Evolutionary conservation across 805 yeast genomes (phyloP), one percentile per base, ranked within the genome.

Genomic region (Maudiozyma serrabonitensis): DNA sequence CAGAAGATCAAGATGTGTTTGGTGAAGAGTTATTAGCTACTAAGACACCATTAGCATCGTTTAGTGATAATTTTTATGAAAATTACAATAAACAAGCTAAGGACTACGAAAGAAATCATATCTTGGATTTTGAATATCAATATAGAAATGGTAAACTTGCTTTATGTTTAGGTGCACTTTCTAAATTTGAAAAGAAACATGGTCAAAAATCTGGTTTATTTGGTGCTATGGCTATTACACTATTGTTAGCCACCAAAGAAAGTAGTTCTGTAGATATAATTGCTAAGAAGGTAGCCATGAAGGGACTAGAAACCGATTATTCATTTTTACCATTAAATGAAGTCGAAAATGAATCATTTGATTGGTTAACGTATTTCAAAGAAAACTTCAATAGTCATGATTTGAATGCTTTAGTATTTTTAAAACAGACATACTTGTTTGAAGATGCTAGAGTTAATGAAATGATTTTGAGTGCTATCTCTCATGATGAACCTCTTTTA

Each of bases 1-100:
- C 81, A 51, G 64, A 68, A 5, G 90, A 84, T 67, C 73, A 64
- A 2, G 90, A 84, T 68, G 75, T 80, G 2, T 74, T 81, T 53
- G 91, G 88, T 34, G 72, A 73, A 26, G 66, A 69, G 38, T 60
- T 74, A 38, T 54, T 64, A 53, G 43, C 58, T 2, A 57, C 67
- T 34, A 58, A 69, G 39, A 61, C 70, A 16, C 72, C 81, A 46
- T 56, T 81, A 45, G 73, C 70, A 7, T 66, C 67, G 13, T 72
- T 82, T 51, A 59, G 69, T 19, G 66, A 67, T 2, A 74, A 69
- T 43, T 79, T 75, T 32, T 75, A 60, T 55, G 63, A 56, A 55
- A 61, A 60, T 53, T 62, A 63, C 54, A 61, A 50, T 59, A 72
- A 49, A 62, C 80, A 78, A 69, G 67, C 75, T 52, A 64, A 70